Evolutionary conservation across 2,329 filamentous ascomycete genomes (phyloP), one percentile per base, ranked within the genome.

Genomic region (Rhinocladiella similis): DNA sequence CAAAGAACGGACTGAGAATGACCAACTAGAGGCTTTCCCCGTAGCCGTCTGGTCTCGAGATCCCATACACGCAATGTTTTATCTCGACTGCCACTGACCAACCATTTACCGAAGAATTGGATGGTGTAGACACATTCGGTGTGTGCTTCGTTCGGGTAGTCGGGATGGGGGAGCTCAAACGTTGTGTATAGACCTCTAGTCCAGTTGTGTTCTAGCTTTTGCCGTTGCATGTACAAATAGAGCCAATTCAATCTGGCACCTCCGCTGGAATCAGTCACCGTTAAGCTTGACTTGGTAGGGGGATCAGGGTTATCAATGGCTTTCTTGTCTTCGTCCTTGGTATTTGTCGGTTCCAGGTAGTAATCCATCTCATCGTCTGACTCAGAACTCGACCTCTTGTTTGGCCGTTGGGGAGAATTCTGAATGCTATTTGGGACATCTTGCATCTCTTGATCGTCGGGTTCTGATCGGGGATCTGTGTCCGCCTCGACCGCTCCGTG

Each of bases 61-160:
- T 96, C 85, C 94, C 94, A 99, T 48, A 97, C 87, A 39, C 93
- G 86, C 63, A 99, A 83, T 0, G 90, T 90, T 63, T 84, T 86
- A 69, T 99, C 94, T 51, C 94, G 83, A 67, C 93, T 97, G 14
- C 94, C 94, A 68, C 92, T 97, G 48, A 97, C 93, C 9, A 99
- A 81, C 70, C 88, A 94, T 61, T 91, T 87, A 1, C 87, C 82
- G 52, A 88, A 88, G 68, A 93, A 96, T 70, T 99, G 93, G 51
- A 99, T 85, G 1, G 90, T 93, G 72, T 99, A 99, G 12, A 99
- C 91, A 70, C 92, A 97, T 69, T 97, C 93, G 18, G 80, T 82
- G 69, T 99, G 94, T 1, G 90, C 90, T 70, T 97, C 93, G 29
- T 89, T 81, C 1, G 85, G 85, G 66, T 91, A 81, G 36, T 84